Percentiles rank a stretch among this genome's conserved stretches.
phyloP scores from a whole-genome alignment of 768 basidiomycete species.

The Chalciporus sphaerocephalus region DNA sequence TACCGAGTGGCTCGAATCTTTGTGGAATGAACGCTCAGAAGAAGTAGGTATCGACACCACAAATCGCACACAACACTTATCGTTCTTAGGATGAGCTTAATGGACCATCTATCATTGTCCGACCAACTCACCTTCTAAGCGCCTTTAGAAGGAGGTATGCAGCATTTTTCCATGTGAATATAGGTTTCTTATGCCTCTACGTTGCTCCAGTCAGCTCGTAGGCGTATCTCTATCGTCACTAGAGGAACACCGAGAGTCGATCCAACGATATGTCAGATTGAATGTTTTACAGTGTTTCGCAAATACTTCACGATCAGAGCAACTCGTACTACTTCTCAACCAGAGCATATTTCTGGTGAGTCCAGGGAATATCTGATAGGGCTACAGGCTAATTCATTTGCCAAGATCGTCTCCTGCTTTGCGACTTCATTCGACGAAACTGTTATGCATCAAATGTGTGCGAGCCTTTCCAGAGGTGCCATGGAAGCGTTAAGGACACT shows the following conservation, averaged over 20 bases:
- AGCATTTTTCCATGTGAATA: background rate
- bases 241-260: conserved; percentile 33
- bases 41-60: conserved; percentile 5
- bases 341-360: conserved; percentile 42
- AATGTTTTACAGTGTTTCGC: conserved; percentile 38
- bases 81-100: conserved; percentile 15
- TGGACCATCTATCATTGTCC: conserved; percentile 43
- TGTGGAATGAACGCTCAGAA: conserved; percentile 38
- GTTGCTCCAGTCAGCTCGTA: conserved; percentile 39
- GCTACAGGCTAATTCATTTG: conserved; percentile 5
- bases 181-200: background rate
- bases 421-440: conserved; percentile 34
- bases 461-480: conserved; percentile 2
- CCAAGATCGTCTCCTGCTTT: conserved; percentile 46
- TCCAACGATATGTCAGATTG: conserved; percentile 39
- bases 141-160: conserved; percentile 41
- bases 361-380: background rate
- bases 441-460: conserved; percentile 14
- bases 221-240: conserved; percentile 39
- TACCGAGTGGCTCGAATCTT: conserved; percentile 46
- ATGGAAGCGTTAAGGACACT: conserved; percentile 22
- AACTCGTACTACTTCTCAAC: conserved; percentile 39
- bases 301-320: conserved; percentile 36
- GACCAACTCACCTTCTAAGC: conserved; percentile 38
- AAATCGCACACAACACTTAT: background rate